Base-by-base conservation (phyloP, 139 green algal genomes). In the Pseudopediastrum boryanum region DNA sequence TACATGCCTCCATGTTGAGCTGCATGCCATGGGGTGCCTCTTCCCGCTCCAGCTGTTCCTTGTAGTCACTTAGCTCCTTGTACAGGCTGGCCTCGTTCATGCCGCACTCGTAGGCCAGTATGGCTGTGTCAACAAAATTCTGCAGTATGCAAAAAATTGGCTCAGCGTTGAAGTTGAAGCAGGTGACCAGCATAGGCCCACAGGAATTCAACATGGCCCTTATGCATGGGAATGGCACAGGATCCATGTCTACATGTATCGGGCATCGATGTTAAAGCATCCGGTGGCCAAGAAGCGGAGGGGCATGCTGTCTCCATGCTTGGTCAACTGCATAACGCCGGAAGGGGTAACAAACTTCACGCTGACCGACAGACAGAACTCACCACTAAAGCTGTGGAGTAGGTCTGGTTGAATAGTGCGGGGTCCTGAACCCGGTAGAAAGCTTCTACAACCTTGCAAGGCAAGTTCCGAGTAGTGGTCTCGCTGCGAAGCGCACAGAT, bases 71-170 rank as follows among this genome's bases (percentile, higher is more conserved):
- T n/a, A 92, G 74, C 78, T 85, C 79, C 38, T 85, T 72, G 1
- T 54, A 43, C 42, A 92, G 50, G 25, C 81, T 83, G 4, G 66
- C 58, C 72, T 92, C 85, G 19, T 72, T 76, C 63, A 86, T 87
- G 25, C 87, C 87, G 64, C 87, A 92, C 81, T 90, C 87, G 63
- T 92, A 92, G 2, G 87, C 87, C 39, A 84, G 65, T 51, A 92
- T 86, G 31, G 85, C 84, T 27, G 51, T 56, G 16, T 80, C 43
- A 9, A 79, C 84, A 77, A 92, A 92, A 1, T 80, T 77, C 83
- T 92, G 80, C 48, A 80, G 43, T 21, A 66, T 3, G 2, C 65
- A 36, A 19, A 42, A 4, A 42, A 23, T 58, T 6, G 21, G 10
- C 35, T 8, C 3, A 36, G 16, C 58, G 5, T 39, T 31, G 12